Percentiles rank a stretch among this genome's conserved stretches.
Conservation (phyloP, 1,284 basidiomycete genomes). For the Uromyces viciae-fabae region DNA sequence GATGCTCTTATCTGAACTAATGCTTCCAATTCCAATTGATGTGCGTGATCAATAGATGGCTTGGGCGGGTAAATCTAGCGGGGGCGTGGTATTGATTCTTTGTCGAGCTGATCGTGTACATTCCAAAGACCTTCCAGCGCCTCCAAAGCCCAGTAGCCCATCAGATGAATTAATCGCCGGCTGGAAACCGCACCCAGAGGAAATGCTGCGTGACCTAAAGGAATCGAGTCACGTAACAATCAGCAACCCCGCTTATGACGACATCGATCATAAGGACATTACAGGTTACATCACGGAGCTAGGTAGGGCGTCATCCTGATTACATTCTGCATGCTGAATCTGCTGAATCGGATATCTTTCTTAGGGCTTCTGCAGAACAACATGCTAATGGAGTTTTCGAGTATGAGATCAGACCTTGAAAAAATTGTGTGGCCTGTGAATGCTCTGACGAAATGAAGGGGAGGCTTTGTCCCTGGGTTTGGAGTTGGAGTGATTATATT, state of each 20-base stretch:
- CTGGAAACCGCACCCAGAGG: conserved; percentile 17
- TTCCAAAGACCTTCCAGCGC: conserved; percentile 4
- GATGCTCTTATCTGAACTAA: too few species aligned
- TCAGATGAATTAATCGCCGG: conserved; percentile 18
- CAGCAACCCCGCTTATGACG: conserved; percentile 36
- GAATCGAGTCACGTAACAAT: conserved; percentile 15
- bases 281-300: conserved; percentile 40
- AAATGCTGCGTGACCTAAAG: background rate
- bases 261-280: conserved; percentile 16
- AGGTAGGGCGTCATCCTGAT: background rate
- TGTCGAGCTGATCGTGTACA: conserved; percentile 38
- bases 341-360: background rate
- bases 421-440: conserved; percentile 15
- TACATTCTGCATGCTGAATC: background rate
- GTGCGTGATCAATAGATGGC: conserved; percentile 24
- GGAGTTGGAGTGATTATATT: background rate
- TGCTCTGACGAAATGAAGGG: background rate
- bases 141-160: conserved; percentile 17
- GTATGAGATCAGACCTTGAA: conserved; percentile 31
- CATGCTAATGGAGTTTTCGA: conserved; percentile 28
- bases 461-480: too few species aligned
- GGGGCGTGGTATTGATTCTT: conserved; percentile 25
- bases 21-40: background rate
- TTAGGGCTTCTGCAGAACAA: conserved; percentile 28
- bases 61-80: conserved; percentile 39